Evolutionary conservation across 2,329 filamentous ascomycete species (phyloP).

Genomic region (Magnaporthales sp.): DNA sequence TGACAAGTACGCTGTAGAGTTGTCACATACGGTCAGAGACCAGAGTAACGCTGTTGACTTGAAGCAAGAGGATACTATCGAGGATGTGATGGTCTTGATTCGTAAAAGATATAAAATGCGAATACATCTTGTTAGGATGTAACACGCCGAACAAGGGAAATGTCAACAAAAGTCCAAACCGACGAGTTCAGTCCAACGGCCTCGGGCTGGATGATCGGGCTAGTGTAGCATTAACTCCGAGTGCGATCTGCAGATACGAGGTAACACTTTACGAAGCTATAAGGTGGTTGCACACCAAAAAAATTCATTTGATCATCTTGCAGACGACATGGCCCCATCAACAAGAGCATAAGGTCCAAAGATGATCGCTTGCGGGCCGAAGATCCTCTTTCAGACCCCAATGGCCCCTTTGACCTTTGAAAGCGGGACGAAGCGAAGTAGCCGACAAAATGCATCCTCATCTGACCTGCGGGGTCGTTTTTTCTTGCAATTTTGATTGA

Average conservation of each 20-base stretch:
- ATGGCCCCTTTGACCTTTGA: not conserved
- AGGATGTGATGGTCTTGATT: too few relatives aligned
- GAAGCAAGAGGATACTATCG: too few relatives aligned
- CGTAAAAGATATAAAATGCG: too few relatives aligned
- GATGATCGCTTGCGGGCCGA: not conserved
- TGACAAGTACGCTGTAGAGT: not conserved
- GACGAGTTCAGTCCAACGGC: not conserved
- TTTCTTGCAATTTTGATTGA: not conserved
- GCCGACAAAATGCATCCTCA: not conserved
- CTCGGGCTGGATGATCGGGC: not conserved
- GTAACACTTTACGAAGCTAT: not conserved
- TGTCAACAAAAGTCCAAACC: not conserved
- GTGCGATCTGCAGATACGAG: not conserved
- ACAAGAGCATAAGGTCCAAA: not conserved
- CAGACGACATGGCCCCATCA: not conserved
- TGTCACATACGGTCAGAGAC: conserved; percentile 1
- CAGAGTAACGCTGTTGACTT: not conserved
- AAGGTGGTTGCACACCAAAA: not conserved
- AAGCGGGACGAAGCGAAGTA: not conserved
- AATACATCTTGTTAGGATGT: not conserved
- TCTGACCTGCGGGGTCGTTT: too few relatives aligned
- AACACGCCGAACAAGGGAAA: not conserved
- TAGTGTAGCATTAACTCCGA: not conserved
- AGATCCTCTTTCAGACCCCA: not conserved
- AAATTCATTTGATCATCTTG: not conserved